Conservation (phyloP, 2,329 filamentous ascomycete genomes). For the Emericellopsis atlantica region DNA sequence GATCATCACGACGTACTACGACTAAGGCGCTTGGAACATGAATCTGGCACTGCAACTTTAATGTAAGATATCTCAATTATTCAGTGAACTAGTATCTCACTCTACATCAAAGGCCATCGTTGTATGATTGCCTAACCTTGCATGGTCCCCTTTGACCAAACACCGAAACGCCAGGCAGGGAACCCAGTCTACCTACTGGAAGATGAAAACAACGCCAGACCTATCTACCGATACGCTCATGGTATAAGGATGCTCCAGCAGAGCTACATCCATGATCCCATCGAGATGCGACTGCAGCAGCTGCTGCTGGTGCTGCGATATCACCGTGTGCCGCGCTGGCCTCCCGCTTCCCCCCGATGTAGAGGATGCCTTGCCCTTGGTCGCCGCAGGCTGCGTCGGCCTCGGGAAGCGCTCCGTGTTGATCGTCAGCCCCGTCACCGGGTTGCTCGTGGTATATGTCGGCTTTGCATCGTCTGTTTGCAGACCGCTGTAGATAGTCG, state of each 20-base stretch:
- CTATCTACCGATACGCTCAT: conserved; percentile 90
- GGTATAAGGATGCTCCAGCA: conserved; percentile 79
- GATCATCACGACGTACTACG: no score
- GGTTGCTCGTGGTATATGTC: conserved; percentile 55
- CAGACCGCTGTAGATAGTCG: conserved; percentile 68
- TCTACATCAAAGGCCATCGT: no score
- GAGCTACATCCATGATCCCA: conserved; percentile 73
- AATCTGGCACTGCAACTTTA: no score
- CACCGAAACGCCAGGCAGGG: background rate
- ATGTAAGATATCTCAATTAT: no score
- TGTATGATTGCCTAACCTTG: no score
- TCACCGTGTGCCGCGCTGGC: conserved; percentile 66
- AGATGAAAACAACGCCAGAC: conserved; percentile 81
- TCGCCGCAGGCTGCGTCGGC: conserved; percentile 17
- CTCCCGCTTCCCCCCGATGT: conserved; percentile 18
- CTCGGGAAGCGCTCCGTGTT: conserved; percentile 50
- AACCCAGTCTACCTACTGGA: conserved; percentile 24
- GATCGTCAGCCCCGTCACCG: conserved; percentile 48
- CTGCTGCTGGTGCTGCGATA: conserved; percentile 78
- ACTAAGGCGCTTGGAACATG: no score
- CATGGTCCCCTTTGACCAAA: no score
- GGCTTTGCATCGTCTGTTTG: conserved; percentile 58
- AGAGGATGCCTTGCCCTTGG: conserved; percentile 12
- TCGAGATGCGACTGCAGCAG: conserved; percentile 80
- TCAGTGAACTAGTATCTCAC: no score